phyloP scores from a whole-genome alignment of 768 basidiomycete genomes.

The Naematelia encephala region DNA sequence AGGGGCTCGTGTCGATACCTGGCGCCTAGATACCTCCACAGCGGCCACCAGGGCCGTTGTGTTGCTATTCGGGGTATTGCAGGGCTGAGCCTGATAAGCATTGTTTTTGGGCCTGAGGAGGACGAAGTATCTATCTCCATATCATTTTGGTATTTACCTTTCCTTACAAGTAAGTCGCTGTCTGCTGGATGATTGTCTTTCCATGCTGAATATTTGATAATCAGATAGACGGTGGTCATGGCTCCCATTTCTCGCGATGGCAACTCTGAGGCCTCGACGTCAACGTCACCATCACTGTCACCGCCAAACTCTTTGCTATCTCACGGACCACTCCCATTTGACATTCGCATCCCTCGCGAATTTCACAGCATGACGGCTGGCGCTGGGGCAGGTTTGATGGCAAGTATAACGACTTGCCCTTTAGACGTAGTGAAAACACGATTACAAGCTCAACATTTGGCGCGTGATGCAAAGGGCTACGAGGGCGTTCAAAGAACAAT shows the following conservation, averaged over 20 bases:
- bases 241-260: slow-evolving; percentile 23
- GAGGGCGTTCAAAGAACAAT: slow-evolving; percentile 67
- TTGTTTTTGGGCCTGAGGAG: no score
- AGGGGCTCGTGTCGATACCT: neutral
- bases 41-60: neutral
- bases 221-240: slow-evolving; percentile 1
- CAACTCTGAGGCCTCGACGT: slow-evolving; percentile 25
- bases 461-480: slow-evolving; percentile 69
- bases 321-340: neutral
- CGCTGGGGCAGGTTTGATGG: slow-evolving; percentile 89
- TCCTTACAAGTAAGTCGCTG: no score
- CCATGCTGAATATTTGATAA: neutral
- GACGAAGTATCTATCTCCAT: no score
- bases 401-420: slow-evolving; percentile 91
- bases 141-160: no score
- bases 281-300: neutral
- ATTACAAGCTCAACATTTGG: slow-evolving; percentile 82
- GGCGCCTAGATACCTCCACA: neutral
- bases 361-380: slow-evolving; percentile 63
- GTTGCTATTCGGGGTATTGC: neutral
- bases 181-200: no score
- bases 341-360: slow-evolving; percentile 28
- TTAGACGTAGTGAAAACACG: slow-evolving; percentile 97
- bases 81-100: neutral
- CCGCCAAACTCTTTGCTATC: slow-evolving; percentile 1